Base-by-base conservation (phyloP, 495 filamentous ascomycete genomes). In the Penicillium tannophilum region DNA sequence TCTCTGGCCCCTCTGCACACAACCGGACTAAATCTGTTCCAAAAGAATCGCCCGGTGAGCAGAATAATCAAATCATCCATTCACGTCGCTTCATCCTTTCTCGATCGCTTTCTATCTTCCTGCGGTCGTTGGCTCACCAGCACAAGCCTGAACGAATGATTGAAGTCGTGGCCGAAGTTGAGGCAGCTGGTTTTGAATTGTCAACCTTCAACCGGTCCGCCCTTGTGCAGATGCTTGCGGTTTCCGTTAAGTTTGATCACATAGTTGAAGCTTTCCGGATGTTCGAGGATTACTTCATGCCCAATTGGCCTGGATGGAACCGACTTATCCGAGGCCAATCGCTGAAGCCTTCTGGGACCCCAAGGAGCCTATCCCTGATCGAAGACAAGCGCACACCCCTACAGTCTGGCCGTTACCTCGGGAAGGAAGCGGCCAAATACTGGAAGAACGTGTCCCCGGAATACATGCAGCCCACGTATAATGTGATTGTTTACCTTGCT, bases 251-350 rank as follows among this genome's bases (percentile, higher is more conserved):
- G 8, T 47, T 47, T 11, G 53, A 58, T 11, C 68, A 82, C 26
- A 67, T 72, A 39, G 4, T 74, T 4, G 63, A 75, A 24, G 90
- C 91, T 41, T 94, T 94, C 67, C 52, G 65, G 31, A 61, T 84
- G 20, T 92, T 88, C 73, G 92, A 96, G 72, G 60, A 74, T 12
- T 79, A 85, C 33, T 84, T 96, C 55, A 92, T 93, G 83, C 83
- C 82, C 6, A 76, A 82, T 44, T 95, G 90, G 82, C 79, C 79
- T 3, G 89, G 89, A 20, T 96, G 92, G 92, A 66, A 70, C 5
- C 54, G 63, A 48, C 47, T 80, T 49, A 64, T 66, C n/a, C 62
- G 57, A 62, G 70, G 67, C 55, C 60, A 58, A 48, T 72, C 67
- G 33, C 35, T 70, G 30, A 74, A 63, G 43, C 79, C 67, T 19